Conservation (phyloP, 768 basidiomycete species). For the Chalciporus sphaerocephalus region DNA sequence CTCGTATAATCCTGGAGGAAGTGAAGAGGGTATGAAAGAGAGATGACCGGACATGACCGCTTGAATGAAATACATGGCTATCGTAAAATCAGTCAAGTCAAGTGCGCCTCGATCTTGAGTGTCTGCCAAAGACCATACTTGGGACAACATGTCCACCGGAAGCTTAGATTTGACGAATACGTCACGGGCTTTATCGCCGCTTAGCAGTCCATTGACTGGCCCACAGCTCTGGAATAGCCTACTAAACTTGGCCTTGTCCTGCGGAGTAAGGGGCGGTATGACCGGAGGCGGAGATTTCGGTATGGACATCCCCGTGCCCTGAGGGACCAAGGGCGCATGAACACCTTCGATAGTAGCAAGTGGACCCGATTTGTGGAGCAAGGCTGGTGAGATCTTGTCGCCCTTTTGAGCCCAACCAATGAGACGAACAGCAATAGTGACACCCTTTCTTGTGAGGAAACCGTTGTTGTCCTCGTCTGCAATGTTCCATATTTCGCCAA, state of each 20-base stretch:
- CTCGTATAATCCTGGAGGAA: conserved; percentile 85
- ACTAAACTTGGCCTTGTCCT: conserved; percentile 83
- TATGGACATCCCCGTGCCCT: conserved; percentile 50
- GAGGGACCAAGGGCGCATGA: conserved; percentile 45
- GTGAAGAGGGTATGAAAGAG: conserved; percentile 60
- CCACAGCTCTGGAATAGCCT: conserved; percentile 70
- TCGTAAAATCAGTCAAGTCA: conserved; percentile 86
- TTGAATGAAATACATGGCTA: conserved; percentile 97
- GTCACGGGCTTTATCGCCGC: conserved; percentile 81
- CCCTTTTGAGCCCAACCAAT: conserved; percentile 93
- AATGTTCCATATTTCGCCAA: conserved; percentile 92
- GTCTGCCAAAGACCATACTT: conserved; percentile 97
- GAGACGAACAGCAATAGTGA: conserved; percentile 82
- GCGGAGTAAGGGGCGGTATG: conserved; percentile 66
- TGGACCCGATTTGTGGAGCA: conserved; percentile 73
- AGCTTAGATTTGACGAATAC: conserved; percentile 91
- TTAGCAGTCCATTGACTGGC: conserved; percentile 72
- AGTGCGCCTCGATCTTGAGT: conserved; percentile 87
- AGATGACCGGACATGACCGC: conserved; percentile 80
- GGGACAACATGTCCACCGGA: conserved; percentile 77
- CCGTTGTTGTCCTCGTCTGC: conserved; percentile 94
- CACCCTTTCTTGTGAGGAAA: conserved; percentile 82
- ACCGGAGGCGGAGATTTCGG: conserved; percentile 57
- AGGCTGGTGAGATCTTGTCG: conserved; percentile 57
- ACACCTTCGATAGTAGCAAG: conserved; percentile 76